Evolutionary conservation across 495 filamentous ascomycete genomes (phyloP).

Genomic region (Trichoderma parareesei): DNA sequence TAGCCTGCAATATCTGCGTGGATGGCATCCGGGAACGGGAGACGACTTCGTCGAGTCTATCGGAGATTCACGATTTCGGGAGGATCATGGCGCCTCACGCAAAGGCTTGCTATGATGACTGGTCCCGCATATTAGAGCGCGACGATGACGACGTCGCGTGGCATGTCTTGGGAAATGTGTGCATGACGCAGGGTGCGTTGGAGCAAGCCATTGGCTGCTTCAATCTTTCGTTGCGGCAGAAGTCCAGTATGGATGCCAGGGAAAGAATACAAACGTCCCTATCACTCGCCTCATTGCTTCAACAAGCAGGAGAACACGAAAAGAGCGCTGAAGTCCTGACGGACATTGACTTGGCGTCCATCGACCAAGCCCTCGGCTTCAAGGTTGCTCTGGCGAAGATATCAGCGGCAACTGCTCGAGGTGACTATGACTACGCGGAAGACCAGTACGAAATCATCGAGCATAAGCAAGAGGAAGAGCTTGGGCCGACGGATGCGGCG

Average conservation of each 20-base stretch:
- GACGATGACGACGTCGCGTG: background rate
- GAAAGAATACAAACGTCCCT: constrained; percentile 8
- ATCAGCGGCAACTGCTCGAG: background rate
- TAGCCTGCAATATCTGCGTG: constrained; percentile 11
- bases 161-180: constrained; percentile 13
- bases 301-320: background rate
- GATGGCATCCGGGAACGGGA: constrained; percentile 9
- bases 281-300: constrained; percentile 9
- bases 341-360: constrained; percentile 8
- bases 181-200: constrained; percentile 12
- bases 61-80: constrained; percentile 9
- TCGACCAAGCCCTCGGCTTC: constrained; percentile 2
- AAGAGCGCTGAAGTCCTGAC: background rate
- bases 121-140: background rate
- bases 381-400: constrained; percentile 2
- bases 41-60: constrained; percentile 1
- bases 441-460: constrained; percentile 8
- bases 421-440: constrained; percentile 7
- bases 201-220: constrained; percentile 13
- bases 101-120: constrained; percentile 11
- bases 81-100: constrained; percentile 12
- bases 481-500: constrained; percentile 10
- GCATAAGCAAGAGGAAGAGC: constrained; percentile 1
- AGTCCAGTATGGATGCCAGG: background rate
- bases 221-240: constrained; percentile 6